Conservation (phyloP, 2,329 filamentous ascomycete genomes). For the Fusarium brachygibbosum region DNA sequence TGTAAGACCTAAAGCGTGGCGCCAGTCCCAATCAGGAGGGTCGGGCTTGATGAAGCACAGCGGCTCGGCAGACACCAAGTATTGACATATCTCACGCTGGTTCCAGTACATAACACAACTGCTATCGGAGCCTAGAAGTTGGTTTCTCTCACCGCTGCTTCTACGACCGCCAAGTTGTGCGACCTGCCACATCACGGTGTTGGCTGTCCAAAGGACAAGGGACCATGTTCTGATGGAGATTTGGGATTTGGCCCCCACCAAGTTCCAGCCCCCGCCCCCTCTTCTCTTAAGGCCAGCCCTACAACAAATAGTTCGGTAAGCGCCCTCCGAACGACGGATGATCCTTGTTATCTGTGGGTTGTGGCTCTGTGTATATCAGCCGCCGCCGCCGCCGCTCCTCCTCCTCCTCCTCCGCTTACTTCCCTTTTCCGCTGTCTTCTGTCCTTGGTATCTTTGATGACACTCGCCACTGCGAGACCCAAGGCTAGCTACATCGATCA, state of each 20-base stretch:
- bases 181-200: neutral
- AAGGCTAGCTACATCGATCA: neutral
- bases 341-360: constrained; percentile 14
- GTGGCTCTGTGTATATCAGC: constrained; percentile 12
- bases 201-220: constrained; percentile 5
- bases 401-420: constrained; percentile 14
- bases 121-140: too few species aligned
- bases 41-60: constrained; percentile 5
- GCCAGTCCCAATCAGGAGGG: constrained; percentile 24
- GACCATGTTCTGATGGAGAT: constrained; percentile 15
- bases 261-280: constrained; percentile 38
- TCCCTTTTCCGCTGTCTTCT: neutral
- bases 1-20: constrained; percentile 8
- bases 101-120: neutral
- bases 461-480: neutral
- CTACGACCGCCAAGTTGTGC: neutral
- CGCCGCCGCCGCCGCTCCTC: constrained; percentile 10
- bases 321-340: constrained; percentile 14
- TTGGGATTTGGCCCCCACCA: constrained; percentile 33
- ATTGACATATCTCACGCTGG: neutral
- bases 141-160: constrained; percentile 18
- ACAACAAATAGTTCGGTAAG: constrained; percentile 24
- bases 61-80: neutral
- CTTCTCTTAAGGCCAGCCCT: constrained; percentile 42
- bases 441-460: neutral